Base-by-base conservation (phyloP, 148 eudicot genomes). In the Rhododendron molle region DNA sequence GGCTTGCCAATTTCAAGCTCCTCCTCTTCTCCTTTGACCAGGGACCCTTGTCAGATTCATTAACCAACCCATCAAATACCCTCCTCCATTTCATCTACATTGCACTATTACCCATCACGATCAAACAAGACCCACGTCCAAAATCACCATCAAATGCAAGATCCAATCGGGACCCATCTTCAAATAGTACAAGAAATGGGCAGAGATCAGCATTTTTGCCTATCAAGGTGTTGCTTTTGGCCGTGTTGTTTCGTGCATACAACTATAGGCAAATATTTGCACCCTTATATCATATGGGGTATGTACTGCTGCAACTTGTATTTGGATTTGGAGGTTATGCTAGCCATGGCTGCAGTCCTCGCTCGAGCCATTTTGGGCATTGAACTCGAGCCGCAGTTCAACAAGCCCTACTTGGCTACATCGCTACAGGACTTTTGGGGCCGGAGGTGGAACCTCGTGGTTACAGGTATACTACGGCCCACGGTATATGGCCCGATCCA, bases 401-500 rank as follows among this genome's bases (percentile, higher is more conserved):
- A 90, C 32, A 90, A 92, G 77, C 96, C 95, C 4, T 92, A 92
- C 46, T 23, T 91, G 2, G 67, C 93, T 44, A 89, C 94, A 13
- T 92, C 94, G 14, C 88, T 94, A 2, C 96, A 92, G 28, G 92
- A 94, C 80, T 94, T 94, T 71, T 94, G 95, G 96, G 93, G 94
- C 28, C 89, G 89, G 6, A 83, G 95, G 83, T 94, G 95, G 94
- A 94, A 94, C 80, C 91, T 92, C 54, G 88, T 94, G 93, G 94
- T 91, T 4, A 81, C 91, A 2, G 81, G 91, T 65, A 87, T 91
- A 7, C 82, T 92, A 52, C 87, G 96, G 15, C 83, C 88, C 16
- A 80, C 95, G 4, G 83, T 89, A 3, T 88, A 91, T 67, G 14
- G 56, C 4, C 96, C 95, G 4, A 67, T 90, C 15, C 90, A 90